phyloP scores from a whole-genome alignment of 1,284 basidiomycete genomes.

The Ganoderma resinaceum region DNA sequence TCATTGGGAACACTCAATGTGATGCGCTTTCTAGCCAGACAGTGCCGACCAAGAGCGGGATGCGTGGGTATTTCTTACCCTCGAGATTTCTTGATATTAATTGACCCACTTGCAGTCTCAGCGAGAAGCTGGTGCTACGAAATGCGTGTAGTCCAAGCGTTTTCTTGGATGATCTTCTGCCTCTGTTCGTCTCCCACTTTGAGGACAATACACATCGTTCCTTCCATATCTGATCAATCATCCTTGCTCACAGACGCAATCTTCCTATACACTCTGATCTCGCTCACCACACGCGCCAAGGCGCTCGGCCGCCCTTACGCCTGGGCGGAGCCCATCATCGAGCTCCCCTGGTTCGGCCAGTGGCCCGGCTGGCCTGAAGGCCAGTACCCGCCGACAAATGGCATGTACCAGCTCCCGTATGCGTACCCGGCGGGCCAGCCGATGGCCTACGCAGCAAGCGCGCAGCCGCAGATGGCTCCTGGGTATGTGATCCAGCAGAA shows the following conservation, averaged over 20 bases:
- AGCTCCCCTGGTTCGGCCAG: slow-evolving; percentile 62
- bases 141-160: slow-evolving; percentile 78
- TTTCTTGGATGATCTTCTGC: slow-evolving; percentile 78
- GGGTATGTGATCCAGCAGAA: slow-evolving; percentile 52
- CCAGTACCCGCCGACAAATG: slow-evolving; percentile 18
- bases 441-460: slow-evolving; percentile 30
- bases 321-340: slow-evolving; percentile 56
- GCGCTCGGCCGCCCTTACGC: slow-evolving; percentile 51
- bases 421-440: slow-evolving; percentile 36
- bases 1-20: slow-evolving; percentile 72
- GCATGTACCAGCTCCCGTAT: slow-evolving; percentile 34
- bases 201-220: not conserved
- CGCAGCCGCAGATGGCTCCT: slow-evolving; percentile 20
- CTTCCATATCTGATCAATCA: not conserved
- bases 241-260: slow-evolving; percentile 46
- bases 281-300: slow-evolving; percentile 51
- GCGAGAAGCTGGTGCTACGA: slow-evolving; percentile 70
- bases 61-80: slow-evolving; percentile 48
- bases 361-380: slow-evolving; percentile 48
- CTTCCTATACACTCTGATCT: slow-evolving; percentile 51
- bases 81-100: slow-evolving; percentile 2
- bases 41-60: slow-evolving; percentile 59
- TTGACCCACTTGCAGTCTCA: slow-evolving; percentile 51
- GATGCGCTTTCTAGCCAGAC: slow-evolving; percentile 55
- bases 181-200: slow-evolving; percentile 51